Evolutionary conservation across 441 rosid species (phyloP).

Genomic region (Isatis lusitanica): DNA sequence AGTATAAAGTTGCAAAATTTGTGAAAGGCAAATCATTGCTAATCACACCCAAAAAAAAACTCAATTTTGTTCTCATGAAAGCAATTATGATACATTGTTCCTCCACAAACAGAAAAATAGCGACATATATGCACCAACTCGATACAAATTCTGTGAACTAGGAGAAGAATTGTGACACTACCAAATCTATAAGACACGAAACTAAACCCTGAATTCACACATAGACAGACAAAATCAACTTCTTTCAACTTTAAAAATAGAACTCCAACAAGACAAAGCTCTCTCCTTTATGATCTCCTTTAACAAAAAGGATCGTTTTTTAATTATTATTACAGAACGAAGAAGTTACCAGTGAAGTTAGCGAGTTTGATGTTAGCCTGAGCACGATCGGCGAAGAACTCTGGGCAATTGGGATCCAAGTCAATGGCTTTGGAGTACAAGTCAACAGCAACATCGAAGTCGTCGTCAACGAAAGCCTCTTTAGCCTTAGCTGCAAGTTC

Average conservation of each 20-base stretch:
- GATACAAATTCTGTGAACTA: neutral
- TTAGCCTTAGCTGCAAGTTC: conserved; percentile 72
- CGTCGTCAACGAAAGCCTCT: conserved; percentile 87
- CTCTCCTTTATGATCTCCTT: neutral
- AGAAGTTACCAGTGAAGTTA: conserved; percentile 60
- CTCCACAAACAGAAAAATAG: neutral
- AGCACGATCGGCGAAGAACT: conserved; percentile 84
- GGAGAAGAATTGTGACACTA: neutral
- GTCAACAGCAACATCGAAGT: conserved; percentile 75
- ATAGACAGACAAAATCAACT: neutral
- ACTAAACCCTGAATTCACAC: neutral
- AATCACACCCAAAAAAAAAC: neutral
- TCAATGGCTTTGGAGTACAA: conserved; percentile 77
- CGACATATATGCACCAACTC: neutral
- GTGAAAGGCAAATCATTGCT: neutral
- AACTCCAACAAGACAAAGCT: neutral
- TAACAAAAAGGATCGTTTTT: neutral
- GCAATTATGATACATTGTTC: neutral
- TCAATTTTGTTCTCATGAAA: neutral
- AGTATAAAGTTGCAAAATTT: neutral
- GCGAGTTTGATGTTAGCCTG: conserved; percentile 82
- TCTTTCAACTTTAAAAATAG: neutral
- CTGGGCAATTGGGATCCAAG: conserved; percentile 64
- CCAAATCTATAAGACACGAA: neutral
- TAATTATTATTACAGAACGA: neutral